These are phyloP conservation scores for Marasmius fiardii DNA, from an alignment of 1,284 basidiomycete genomes.

Conservation along the genomic window DNA sequence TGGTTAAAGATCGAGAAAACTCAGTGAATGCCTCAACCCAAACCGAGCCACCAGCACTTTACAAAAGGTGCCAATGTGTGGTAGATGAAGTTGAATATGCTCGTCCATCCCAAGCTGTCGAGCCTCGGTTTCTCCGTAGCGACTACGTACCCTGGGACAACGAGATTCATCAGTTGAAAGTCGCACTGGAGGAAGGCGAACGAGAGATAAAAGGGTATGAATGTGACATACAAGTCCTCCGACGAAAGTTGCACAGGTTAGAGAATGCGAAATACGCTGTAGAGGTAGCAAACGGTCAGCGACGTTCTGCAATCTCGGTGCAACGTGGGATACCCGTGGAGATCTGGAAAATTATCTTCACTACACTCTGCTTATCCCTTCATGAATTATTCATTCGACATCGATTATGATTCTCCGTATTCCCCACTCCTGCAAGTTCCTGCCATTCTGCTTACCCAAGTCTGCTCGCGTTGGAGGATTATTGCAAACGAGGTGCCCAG, in stretches of 20 bases:
- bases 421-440: not conserved
- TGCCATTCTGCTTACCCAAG: not conserved
- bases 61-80: too few relatives aligned
- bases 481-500: not conserved
- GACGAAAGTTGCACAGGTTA: not conserved
- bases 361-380: not conserved
- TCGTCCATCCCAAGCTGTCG: not conserved
- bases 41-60: too few relatives aligned
- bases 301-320: not conserved
- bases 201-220: not conserved
- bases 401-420: not conserved
- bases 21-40: too few relatives aligned
- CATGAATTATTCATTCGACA: not conserved
- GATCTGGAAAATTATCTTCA: not conserved
- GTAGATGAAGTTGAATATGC: too few relatives aligned
- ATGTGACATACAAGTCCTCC: not conserved
- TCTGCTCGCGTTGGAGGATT: not conserved
- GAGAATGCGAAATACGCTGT: not conserved
- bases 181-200: not conserved
- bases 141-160: not conserved
- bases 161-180: not conserved
- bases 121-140: not conserved
- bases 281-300: not conserved
- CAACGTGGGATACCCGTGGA: not conserved
- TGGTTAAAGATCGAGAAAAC: too few relatives aligned